These are phyloP conservation scores for Chlorencoelia australis DNA, from an alignment of 2,329 filamentous ascomycete species.

Conservation along the genomic window DNA sequence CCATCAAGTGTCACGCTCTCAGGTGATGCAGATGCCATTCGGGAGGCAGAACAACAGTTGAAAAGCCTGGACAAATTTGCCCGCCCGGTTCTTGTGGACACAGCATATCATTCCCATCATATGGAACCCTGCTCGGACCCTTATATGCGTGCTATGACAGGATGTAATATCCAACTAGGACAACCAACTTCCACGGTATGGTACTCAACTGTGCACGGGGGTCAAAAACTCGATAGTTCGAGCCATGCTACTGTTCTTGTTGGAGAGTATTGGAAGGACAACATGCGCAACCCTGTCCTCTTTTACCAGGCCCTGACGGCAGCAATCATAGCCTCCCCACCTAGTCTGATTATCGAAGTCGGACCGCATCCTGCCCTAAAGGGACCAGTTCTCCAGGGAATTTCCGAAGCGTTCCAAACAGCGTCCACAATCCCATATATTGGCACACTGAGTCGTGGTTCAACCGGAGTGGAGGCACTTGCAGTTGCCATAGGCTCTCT, in stretches of 20 bases:
- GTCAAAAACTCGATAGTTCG: too few species aligned
- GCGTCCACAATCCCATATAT: constrained; percentile 11
- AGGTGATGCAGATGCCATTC: constrained; percentile 16
- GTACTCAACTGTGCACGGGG: too few species aligned
- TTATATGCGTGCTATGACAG: constrained; percentile 11
- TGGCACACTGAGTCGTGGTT: constrained; percentile 4
- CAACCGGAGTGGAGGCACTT: constrained; percentile 11
- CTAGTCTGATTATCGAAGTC: constrained; percentile 22
- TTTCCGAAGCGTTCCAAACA: constrained; percentile 2
- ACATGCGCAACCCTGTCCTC: constrained; percentile 24
- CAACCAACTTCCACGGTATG: too few species aligned
- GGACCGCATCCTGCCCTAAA: constrained; percentile 28
- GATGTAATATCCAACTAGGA: too few species aligned
- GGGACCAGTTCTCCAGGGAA: constrained; percentile 21
- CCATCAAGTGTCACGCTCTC: constrained; percentile 19
- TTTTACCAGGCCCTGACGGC: constrained; percentile 2
- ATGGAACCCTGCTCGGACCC: constrained; percentile 21
- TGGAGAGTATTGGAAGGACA: constrained; percentile 37
- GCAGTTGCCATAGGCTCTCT: constrained; percentile 16
- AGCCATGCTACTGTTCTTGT: too few species aligned
- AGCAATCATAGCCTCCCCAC: neutral
- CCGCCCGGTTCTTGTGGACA: constrained; percentile 21
- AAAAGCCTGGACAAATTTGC: constrained; percentile 23
- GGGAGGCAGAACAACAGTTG: constrained; percentile 8
- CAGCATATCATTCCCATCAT: constrained; percentile 23